Base-by-base conservation (phyloP, 208 protist genomes). In the Acanthamoeba triangularis region DNA sequence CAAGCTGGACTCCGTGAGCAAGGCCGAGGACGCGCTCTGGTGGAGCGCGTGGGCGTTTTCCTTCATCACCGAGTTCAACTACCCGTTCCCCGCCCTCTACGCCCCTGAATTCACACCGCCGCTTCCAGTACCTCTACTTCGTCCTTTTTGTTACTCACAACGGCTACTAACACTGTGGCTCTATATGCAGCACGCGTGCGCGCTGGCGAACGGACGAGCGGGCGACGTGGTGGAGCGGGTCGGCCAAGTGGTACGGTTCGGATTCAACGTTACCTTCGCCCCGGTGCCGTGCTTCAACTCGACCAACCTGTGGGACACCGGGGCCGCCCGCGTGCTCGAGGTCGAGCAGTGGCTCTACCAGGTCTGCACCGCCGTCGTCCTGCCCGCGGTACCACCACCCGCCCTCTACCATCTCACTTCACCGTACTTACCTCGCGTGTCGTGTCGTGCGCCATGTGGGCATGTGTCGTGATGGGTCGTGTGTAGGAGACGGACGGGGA, bases 361-460 rank as follows among this genome's bases (percentile, higher is more conserved):
- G 93, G 37, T 82, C 18, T 98, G 98, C 94, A 98, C 97, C n/a
- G 97, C 98, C 54, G 95, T 97, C 47, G 87, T 98, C 11, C 74
- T 97, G 33, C 96, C 96, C 13, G 94, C 98, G 30, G 72, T 80
- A 47, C 33, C n/a, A 8, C 11, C 10, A 14, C 54, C 14, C 54
- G 54, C 54, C 14, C 54, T 1, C 54, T n/a, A n/a, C 14, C 54
- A 59, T 59, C 54, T 23, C 54, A 7, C 54, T 23, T 59, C 54
- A 59, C 18, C 1, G 14, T 2, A 59, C 54, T 44, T 1, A 44
- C n/a, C n/a, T n/a, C n/a, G n/a, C n/a, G n/a, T 54, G 49, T 54
- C 49, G 13, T 59, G 14, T 59, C 54, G 54, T 59, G 54, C 10
- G 18, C 54, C 3, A 3, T 14, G 54, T 59, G 54, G 0, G 54